Conservation (phyloP, 202 grass and related monocot species). For the Carex sylvatica region DNA sequence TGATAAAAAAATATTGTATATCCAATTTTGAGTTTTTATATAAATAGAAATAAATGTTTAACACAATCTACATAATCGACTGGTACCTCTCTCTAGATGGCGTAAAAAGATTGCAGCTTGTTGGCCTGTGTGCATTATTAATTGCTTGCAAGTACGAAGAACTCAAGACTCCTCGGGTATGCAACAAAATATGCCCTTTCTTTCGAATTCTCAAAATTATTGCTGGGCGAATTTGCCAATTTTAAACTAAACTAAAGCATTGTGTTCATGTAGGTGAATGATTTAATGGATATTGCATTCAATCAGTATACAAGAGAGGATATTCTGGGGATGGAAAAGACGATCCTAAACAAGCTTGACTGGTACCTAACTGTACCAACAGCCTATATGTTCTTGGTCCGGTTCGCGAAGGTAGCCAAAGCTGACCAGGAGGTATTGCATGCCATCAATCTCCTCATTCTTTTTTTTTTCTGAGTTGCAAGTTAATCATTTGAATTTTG, state of each 20-base stretch:
- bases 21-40: no score
- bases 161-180: constrained; percentile 76
- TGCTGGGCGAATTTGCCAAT: neutral
- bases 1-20: no score
- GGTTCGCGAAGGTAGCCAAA: constrained; percentile 65
- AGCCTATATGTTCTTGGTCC: constrained; percentile 61
- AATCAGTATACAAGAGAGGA: constrained; percentile 58
- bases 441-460: neutral
- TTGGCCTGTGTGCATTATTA: constrained; percentile 64
- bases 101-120: constrained; percentile 62
- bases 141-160: constrained; percentile 95
- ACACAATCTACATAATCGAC: constrained; percentile 58
- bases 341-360: constrained; percentile 65
- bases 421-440: constrained; percentile 56
- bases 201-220: constrained; percentile 1
- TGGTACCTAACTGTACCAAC: constrained; percentile 91
- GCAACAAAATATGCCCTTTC: neutral
- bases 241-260: neutral
- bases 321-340: constrained; percentile 72
- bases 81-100: constrained; percentile 58
- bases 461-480: neutral
- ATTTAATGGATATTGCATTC: constrained; percentile 74
- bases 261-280: constrained; percentile 41
- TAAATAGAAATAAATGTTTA: no score
- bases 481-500: constrained; percentile 3